Evolutionary conservation across 2,329 filamentous ascomycete genomes (phyloP).

Genomic region (Herpotrichia juniperi): DNA sequence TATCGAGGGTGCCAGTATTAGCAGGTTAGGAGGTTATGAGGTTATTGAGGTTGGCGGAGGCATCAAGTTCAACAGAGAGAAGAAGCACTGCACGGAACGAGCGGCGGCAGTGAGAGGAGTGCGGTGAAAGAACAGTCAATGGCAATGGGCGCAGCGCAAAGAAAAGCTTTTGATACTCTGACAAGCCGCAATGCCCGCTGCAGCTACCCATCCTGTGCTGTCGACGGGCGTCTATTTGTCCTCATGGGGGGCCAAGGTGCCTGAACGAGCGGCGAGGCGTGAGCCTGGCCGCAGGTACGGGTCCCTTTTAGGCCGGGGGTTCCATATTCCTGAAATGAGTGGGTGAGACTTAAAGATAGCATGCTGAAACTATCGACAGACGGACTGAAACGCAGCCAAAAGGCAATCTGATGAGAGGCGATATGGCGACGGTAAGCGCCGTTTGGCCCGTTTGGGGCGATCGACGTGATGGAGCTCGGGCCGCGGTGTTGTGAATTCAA

Average conservation of each 20-base stretch:
- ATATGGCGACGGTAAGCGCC: neutral
- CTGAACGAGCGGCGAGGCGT: neutral
- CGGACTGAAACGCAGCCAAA: constrained; percentile 9
- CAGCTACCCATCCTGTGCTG: constrained; percentile 4
- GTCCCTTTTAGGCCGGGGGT: neutral
- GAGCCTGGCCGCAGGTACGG: neutral
- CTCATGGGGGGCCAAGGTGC: constrained; percentile 5
- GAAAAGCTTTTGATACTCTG: constrained; percentile 1
- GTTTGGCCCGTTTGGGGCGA: neutral
- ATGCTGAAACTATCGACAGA: constrained; percentile 10
- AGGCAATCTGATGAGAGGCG: neutral
- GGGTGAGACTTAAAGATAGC: constrained; percentile 21
- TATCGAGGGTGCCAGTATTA: neutral
- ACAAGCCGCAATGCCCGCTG: constrained; percentile 3
- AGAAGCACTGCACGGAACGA: constrained; percentile 13
- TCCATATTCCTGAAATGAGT: constrained; percentile 12
- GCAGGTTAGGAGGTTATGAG: neutral
- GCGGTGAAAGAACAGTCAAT: neutral
- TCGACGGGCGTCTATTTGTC: constrained; percentile 13
- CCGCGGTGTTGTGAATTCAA: neutral
- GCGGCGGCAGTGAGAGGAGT: constrained; percentile 11
- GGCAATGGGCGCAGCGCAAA: neutral
- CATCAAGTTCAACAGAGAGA: neutral
- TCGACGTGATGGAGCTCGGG: neutral
- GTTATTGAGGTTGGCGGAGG: neutral